phyloP scores from a whole-genome alignment of 495 filamentous ascomycete species.

The Aspergillus affinis region DNA sequence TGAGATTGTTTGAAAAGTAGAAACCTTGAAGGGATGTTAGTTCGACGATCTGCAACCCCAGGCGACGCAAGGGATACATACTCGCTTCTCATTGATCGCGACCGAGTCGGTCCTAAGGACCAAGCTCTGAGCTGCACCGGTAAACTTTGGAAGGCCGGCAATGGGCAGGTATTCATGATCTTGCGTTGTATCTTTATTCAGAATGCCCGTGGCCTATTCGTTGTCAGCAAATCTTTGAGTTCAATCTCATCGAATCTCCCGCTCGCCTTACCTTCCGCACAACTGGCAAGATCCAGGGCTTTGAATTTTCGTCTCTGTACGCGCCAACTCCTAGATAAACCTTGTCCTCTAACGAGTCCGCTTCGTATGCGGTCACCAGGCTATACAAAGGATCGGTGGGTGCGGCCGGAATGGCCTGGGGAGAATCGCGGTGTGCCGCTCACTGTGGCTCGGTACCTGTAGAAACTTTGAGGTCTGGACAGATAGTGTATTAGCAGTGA shows the following conservation, averaged over 20 bases:
- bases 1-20: constrained; percentile 58
- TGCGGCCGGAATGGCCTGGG: not conserved
- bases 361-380: constrained; percentile 1
- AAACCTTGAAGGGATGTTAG: constrained; percentile 35
- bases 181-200: constrained; percentile 67
- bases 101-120: constrained; percentile 78
- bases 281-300: constrained; percentile 97
- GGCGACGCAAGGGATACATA: constrained; percentile 36
- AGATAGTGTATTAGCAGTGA: too few species aligned
- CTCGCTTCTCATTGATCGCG: constrained; percentile 80
- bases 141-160: constrained; percentile 80
- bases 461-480: too few species aligned
- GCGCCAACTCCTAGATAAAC: constrained; percentile 96
- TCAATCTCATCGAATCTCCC: too few species aligned
- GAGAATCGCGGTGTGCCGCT: not conserved
- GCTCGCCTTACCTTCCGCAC: constrained; percentile 77
- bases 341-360: constrained; percentile 59
- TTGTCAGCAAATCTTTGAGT: not conserved
- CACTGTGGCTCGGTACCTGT: not conserved
- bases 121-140: constrained; percentile 82
- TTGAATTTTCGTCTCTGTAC: constrained; percentile 91
- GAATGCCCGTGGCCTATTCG: constrained; percentile 80
- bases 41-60: constrained; percentile 3
- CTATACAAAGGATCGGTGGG: not conserved
- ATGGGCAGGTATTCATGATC: constrained; percentile 99